A percentile compares a stretch with the other conserved stretches of the same genome.
phyloP scores from a whole-genome alignment of 2,329 filamentous ascomycete genomes.

The Trichoderma pleuroti region DNA sequence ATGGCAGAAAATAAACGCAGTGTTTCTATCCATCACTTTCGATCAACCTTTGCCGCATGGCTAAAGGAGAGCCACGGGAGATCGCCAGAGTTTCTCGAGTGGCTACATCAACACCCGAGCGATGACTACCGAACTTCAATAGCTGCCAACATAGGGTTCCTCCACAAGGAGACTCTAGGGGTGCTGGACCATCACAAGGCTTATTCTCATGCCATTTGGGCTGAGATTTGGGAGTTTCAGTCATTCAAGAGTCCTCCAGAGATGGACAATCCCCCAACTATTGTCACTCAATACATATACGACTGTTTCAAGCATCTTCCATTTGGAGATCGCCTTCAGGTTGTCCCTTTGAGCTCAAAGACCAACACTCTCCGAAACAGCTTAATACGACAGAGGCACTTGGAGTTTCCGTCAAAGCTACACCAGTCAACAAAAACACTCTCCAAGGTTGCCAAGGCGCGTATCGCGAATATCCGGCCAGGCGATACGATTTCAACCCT shows the following conservation, averaged over 20 bases:
- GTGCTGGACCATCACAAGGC: constrained; percentile 37
- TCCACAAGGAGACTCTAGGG: constrained; percentile 61
- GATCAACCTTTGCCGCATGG: constrained; percentile 55
- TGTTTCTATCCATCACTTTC: constrained; percentile 57
- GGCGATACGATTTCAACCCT: constrained; percentile 50
- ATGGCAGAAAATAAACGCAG: constrained; percentile 29
- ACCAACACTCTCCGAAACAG: constrained; percentile 29
- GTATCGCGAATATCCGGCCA: constrained; percentile 35
- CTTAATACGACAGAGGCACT: constrained; percentile 28
- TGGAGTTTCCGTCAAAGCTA: constrained; percentile 28
- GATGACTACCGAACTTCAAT: constrained; percentile 63
- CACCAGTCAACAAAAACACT: constrained; percentile 25
- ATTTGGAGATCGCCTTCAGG: constrained; percentile 52
- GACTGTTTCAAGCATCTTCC: constrained; percentile 61
- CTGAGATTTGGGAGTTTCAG: constrained; percentile 43
- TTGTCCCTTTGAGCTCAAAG: constrained; percentile 28
- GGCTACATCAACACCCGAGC: constrained; percentile 48
- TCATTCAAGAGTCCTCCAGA: constrained; percentile 28
- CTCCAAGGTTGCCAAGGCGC: constrained; percentile 24
- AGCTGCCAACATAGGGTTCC: constrained; percentile 56
- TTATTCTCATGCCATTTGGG: constrained; percentile 49
- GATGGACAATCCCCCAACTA: constrained; percentile 41
- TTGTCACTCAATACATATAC: constrained; percentile 68
- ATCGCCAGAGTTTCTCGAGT: constrained; percentile 45
- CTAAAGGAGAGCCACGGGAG: constrained; percentile 43